Evolutionary conservation across 148 eudicot species (phyloP).

Genomic region (Limonium bicolor): DNA sequence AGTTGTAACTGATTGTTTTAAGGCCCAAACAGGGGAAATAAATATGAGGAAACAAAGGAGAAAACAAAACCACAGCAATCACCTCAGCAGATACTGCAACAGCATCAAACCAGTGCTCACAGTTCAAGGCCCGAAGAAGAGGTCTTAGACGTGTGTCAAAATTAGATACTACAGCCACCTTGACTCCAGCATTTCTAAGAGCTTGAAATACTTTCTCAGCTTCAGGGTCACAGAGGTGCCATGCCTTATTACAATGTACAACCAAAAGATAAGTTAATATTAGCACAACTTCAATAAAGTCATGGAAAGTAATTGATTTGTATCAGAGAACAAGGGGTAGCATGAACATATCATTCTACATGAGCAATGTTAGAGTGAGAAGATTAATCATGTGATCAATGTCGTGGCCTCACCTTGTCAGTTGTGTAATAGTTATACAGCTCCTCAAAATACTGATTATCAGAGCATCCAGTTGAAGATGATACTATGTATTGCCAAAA

Average conservation of each 20-base stretch:
- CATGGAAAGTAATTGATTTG: too few relatives aligned
- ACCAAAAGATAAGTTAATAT: background rate
- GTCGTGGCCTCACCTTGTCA: slow-evolving; percentile 44
- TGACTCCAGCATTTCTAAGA: slow-evolving; percentile 64
- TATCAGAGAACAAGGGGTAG: background rate
- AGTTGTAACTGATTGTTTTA: too few relatives aligned
- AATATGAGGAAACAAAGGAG: background rate
- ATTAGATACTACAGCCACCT: slow-evolving; percentile 86
- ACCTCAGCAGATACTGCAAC: slow-evolving; percentile 90
- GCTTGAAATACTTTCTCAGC: slow-evolving; percentile 80
- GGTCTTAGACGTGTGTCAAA: slow-evolving; percentile 87
- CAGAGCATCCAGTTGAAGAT: slow-evolving; percentile 95
- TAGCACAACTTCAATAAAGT: background rate
- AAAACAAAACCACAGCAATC: background rate
- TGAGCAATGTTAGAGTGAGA: too few relatives aligned
- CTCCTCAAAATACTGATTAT: slow-evolving; percentile 87
- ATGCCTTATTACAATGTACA: slow-evolving; percentile 33
- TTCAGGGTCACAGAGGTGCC: slow-evolving; percentile 88
- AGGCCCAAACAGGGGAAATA: background rate
- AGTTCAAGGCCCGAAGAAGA: slow-evolving; percentile 59
- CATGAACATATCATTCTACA: background rate
- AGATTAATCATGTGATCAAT: background rate
- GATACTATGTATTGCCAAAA: slow-evolving; percentile 89
- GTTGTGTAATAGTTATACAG: slow-evolving; percentile 78
- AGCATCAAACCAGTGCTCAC: slow-evolving; percentile 99